A percentile compares a stretch with the other conserved stretches of the same genome.
phyloP scores from a whole-genome alignment of 2,329 filamentous ascomycete species.

The Aspergillus sergii region DNA sequence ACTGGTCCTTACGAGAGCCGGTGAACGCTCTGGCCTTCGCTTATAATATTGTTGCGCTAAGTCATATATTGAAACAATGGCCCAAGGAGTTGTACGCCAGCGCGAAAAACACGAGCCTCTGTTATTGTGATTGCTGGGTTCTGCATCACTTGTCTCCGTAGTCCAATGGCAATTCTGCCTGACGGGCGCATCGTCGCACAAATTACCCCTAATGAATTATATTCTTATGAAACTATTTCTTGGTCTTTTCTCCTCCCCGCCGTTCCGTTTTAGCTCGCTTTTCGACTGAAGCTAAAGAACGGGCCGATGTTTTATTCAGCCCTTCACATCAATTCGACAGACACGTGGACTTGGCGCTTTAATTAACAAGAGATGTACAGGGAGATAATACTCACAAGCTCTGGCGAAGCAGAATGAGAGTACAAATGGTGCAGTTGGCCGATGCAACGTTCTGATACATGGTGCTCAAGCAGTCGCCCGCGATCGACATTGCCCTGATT shows the following conservation, averaged over 20 bases:
- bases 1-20: neutral
- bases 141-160: neutral
- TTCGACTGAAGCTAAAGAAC: neutral
- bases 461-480: neutral
- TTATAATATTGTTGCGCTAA: neutral
- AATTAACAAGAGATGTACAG: neutral
- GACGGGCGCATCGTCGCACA: neutral
- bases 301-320: neutral
- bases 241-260: neutral
- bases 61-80: neutral
- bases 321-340: neutral
- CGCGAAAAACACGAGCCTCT: neutral
- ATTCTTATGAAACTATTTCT: neutral
- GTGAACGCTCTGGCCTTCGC: neutral
- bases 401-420: neutral
- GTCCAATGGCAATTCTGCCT: neutral
- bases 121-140: neutral
- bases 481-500: constrained; percentile 10
- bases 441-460: constrained; percentile 24
- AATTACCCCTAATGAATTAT: neutral
- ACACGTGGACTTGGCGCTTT: neutral
- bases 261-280: neutral
- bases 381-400: neutral
- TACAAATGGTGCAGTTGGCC: constrained; percentile 9
- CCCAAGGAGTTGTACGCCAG: neutral